phyloP scores from a whole-genome alignment of 352 stramenopile species.

The Aphanomyces euteiches region DNA sequence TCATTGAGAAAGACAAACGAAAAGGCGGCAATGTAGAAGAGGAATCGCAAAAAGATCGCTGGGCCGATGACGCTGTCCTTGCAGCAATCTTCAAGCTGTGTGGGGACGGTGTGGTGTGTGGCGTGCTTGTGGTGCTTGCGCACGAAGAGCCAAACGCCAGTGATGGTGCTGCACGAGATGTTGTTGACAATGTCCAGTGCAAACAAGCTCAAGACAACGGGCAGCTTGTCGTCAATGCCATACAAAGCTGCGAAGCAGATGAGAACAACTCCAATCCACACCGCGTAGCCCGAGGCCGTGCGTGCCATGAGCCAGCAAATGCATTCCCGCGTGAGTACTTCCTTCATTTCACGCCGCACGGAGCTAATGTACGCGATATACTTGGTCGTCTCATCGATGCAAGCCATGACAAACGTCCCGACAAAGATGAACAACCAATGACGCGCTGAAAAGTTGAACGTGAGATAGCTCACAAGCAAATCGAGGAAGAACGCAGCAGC shows the following conservation, averaged over 20 bases:
- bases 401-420: constrained; percentile 25
- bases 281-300: constrained; percentile 10
- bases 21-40: constrained; percentile 27
- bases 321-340: constrained; percentile 20
- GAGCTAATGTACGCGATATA: constrained; percentile 27
- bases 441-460: constrained; percentile 4
- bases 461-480: constrained; percentile 22
- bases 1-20: constrained; percentile 26
- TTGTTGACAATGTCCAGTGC: constrained; percentile 20
- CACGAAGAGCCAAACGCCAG: constrained; percentile 25
- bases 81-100: constrained; percentile 12
- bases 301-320: constrained; percentile 29
- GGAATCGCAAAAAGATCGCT: constrained; percentile 13
- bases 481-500: constrained; percentile 24
- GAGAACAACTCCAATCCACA: not conserved
- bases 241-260: constrained; percentile 18
- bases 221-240: not conserved
- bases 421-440: constrained; percentile 14
- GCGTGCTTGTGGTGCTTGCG: constrained; percentile 30
- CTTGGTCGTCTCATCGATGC: constrained; percentile 17
- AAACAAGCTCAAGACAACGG: constrained; percentile 4
- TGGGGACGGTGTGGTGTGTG: constrained; percentile 9
- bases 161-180: constrained; percentile 19
- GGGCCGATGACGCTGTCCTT: constrained; percentile 28
- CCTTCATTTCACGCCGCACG: constrained; percentile 21